phyloP scores from a whole-genome alignment of 106 monocot genomes.

The Ottelia alismoides region DNA sequence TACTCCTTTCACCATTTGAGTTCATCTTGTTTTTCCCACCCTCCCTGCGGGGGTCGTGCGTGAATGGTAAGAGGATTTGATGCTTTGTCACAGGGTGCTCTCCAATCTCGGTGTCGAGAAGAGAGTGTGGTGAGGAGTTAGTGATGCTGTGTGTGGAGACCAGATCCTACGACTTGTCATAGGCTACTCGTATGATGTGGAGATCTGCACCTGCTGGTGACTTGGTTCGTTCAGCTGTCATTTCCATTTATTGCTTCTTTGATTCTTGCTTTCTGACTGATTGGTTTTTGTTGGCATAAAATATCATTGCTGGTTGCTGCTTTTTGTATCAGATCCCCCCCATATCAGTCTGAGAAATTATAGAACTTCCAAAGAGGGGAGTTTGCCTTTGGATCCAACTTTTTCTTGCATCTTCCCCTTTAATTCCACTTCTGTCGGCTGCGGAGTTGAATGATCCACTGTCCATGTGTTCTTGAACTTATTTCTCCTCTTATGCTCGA shows the following conservation, averaged over 20 bases:
- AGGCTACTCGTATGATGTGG: slow-evolving; percentile 2
- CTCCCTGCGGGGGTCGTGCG: neutral
- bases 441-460: neutral
- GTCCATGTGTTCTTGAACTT: neutral
- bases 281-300: neutral
- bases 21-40: neutral
- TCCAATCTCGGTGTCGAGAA: neutral
- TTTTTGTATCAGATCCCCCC: neutral
- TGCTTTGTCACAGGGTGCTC: neutral
- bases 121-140: neutral
- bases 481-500: neutral
- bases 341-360: neutral
- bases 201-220: slow-evolving; percentile 3
- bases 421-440: neutral
- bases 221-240: slow-evolving; percentile 8
- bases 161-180: too few species aligned
- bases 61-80: neutral
- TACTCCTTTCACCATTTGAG: neutral
- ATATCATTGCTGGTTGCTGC: neutral
- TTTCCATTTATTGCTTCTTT: neutral
- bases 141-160: neutral
- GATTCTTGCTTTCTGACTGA: neutral
- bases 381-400: too few species aligned
- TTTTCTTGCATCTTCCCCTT: neutral
- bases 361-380: too few species aligned